These are phyloP conservation scores for Acanthamoeba castellanii DNA, from an alignment of 208 protist species.

Conservation along the genomic window DNA sequence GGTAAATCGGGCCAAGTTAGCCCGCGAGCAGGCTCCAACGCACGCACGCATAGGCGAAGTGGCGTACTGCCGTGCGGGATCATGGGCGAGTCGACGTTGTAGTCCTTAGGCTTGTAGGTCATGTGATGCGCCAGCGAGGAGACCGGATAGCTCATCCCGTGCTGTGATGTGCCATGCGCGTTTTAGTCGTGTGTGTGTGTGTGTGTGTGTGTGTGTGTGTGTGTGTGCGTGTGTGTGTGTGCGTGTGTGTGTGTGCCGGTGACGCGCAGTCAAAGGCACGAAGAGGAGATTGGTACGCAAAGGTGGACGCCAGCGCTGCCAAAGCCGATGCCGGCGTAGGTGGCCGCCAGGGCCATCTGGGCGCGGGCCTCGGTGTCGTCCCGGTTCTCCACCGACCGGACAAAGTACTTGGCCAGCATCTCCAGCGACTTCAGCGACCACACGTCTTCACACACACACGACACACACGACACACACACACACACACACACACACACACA, in stretches of 20 bases:
- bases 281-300: conserved; percentile 6
- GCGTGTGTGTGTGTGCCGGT: too few relatives aligned
- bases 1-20: neutral
- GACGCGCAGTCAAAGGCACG: neutral
- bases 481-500: neutral
- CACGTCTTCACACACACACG: conserved; percentile 67
- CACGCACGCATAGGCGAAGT: neutral
- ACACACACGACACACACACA: conserved; percentile 33
- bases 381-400: conserved; percentile 69
- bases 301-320: conserved; percentile 84
- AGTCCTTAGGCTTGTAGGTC: conserved; percentile 34
- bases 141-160: conserved; percentile 83
- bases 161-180: conserved; percentile 5
- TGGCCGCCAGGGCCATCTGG: conserved; percentile 77
- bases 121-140: conserved; percentile 57
- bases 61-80: conserved; percentile 82
- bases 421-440: conserved; percentile 79
- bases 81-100: conserved; percentile 68
- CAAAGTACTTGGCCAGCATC: conserved; percentile 79
- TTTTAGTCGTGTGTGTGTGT: too few relatives aligned
- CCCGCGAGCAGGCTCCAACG: neutral
- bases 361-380: conserved; percentile 73
- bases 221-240: too few relatives aligned
- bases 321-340: conserved; percentile 82
- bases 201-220: too few relatives aligned